Percentiles rank a stretch among this genome's conserved stretches.
Conservation (phyloP, 257 asterid genomes). For the Nemophila menziesii region DNA sequence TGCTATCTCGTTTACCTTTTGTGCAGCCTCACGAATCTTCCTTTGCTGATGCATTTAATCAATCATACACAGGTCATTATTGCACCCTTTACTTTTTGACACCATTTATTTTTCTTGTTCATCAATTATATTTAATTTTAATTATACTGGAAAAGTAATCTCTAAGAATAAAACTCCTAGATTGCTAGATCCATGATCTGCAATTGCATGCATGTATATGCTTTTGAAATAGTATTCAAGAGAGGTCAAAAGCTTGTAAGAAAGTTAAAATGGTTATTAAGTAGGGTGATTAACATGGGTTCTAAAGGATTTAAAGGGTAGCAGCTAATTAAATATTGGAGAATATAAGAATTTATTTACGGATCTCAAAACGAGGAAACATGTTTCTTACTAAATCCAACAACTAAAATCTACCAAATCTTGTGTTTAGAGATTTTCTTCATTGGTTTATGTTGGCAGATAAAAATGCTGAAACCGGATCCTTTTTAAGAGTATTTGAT, state of each 20-base stretch:
- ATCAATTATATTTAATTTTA: background rate
- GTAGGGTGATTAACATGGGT: no score
- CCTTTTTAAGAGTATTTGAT: slow-evolving; percentile 48
- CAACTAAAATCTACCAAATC: background rate
- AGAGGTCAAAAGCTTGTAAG: background rate
- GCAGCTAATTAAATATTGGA: background rate
- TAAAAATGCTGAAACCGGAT: slow-evolving; percentile 33
- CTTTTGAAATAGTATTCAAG: slow-evolving; percentile 12
- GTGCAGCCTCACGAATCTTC: slow-evolving; percentile 24
- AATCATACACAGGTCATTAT: slow-evolving; percentile 35
- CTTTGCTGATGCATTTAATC: slow-evolving; percentile 24
- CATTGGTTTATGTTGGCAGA: slow-evolving; percentile 17
- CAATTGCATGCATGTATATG: slow-evolving; percentile 3
- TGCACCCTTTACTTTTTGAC: background rate
- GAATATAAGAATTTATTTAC: background rate
- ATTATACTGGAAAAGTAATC: no score
- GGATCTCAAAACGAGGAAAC: background rate
- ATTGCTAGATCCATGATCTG: slow-evolving; percentile 3
- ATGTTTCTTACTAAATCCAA: background rate
- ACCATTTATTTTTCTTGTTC: background rate
- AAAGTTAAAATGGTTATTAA: background rate
- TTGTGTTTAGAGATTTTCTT: background rate
- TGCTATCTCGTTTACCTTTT: slow-evolving; percentile 36
- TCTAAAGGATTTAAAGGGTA: no score
- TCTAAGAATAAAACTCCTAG: no score